Percentiles rank a stretch among this genome's conserved stretches.
Evolutionary conservation across 805 yeast species (phyloP).

Genomic region (Myxozyma sirexii): DNA sequence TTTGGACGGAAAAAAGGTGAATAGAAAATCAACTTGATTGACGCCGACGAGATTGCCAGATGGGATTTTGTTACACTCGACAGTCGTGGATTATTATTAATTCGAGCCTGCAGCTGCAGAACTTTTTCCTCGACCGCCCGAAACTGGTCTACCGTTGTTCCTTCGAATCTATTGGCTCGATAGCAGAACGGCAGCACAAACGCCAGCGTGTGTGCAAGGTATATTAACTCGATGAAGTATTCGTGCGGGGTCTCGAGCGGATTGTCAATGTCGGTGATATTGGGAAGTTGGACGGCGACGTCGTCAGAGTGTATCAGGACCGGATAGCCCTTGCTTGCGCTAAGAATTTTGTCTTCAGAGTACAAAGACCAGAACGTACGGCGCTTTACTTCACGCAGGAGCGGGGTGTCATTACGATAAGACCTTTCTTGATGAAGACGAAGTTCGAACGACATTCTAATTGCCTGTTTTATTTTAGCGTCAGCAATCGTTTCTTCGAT

Average conservation of each 20-base stretch:
- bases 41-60: conserved; percentile 2
- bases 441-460: conserved; percentile 20
- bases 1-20: conserved; percentile 19
- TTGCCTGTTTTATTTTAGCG: conserved; percentile 3
- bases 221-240: conserved; percentile 15
- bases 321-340: conserved; percentile 21
- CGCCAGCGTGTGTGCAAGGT: conserved; percentile 16
- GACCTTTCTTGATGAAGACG: conserved; percentile 15
- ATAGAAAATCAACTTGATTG: conserved; percentile 18
- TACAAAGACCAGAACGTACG: conserved; percentile 23
- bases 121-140: conserved; percentile 10
- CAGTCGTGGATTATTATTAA: conserved; percentile 5
- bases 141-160: conserved; percentile 9
- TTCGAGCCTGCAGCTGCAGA: not conserved
- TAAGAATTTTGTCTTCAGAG: conserved; percentile 12
- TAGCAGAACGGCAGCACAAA: conserved; percentile 16
- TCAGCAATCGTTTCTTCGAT: not conserved
- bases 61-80: conserved; percentile 10
- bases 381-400: conserved; percentile 19
- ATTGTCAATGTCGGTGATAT: conserved; percentile 13
- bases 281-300: conserved; percentile 17
- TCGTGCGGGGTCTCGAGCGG: conserved; percentile 12
- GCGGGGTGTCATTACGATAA: conserved; percentile 10
- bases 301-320: conserved; percentile 11
- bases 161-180: conserved; percentile 9